phyloP scores from a whole-genome alignment of 306 rosid species.

The Prunus davidiana region DNA sequence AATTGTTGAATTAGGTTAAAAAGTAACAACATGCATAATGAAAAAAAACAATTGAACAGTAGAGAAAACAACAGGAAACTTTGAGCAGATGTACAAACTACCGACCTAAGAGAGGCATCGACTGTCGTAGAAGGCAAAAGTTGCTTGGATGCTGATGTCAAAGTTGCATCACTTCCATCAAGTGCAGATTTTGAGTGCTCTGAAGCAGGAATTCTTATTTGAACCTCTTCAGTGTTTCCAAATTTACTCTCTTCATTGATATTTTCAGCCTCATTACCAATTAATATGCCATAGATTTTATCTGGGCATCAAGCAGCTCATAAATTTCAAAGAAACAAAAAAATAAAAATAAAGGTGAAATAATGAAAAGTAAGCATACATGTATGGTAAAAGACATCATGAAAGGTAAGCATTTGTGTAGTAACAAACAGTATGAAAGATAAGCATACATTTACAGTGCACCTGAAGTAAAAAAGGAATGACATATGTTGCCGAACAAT shows the following conservation, averaged over 20 bases:
- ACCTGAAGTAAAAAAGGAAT: neutral
- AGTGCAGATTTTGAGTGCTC: slow-evolving; percentile 24
- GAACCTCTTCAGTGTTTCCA: slow-evolving; percentile 33
- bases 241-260: slow-evolving; percentile 26
- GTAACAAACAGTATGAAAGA: neutral
- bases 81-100: slow-evolving; percentile 9
- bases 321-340: slow-evolving; percentile 20
- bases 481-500: neutral
- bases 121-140: slow-evolving; percentile 28
- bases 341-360: neutral
- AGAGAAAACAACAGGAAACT: neutral
- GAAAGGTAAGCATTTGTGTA: neutral
- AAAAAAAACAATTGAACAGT: neutral
- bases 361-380: neutral
- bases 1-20: neutral
- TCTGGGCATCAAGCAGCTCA: slow-evolving; percentile 43
- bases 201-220: slow-evolving; percentile 3
- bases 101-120: slow-evolving; percentile 44
- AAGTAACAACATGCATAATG: neutral
- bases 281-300: slow-evolving; percentile 30
- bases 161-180: slow-evolving; percentile 28
- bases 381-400: neutral
- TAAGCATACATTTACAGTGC: neutral
- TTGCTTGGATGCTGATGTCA: slow-evolving; percentile 33
- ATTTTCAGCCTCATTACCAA: slow-evolving; percentile 35